phyloP scores from a whole-genome alignment of 2,329 filamentous ascomycete species.

The Huntiella savannae region DNA sequence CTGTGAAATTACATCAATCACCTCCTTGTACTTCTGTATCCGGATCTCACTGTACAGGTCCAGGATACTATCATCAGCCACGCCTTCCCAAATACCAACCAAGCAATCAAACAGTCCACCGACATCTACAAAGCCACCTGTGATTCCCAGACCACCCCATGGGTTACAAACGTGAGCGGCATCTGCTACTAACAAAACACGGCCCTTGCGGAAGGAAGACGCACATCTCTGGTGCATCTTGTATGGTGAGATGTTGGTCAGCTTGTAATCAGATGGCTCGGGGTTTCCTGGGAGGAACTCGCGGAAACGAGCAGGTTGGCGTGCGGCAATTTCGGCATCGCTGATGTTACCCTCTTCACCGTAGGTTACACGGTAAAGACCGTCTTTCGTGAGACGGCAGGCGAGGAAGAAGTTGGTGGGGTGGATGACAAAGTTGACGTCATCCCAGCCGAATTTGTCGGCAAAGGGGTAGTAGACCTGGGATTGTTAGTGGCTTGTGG shows the following conservation, averaged over 20 bases:
- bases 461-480: slow-evolving; percentile 44
- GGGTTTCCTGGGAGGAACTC: slow-evolving; percentile 40
- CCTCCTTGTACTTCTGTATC: slow-evolving; percentile 25
- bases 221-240: slow-evolving; percentile 42
- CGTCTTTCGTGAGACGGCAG: slow-evolving; percentile 37
- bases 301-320: slow-evolving; percentile 29
- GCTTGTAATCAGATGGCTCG: slow-evolving; percentile 35
- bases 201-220: slow-evolving; percentile 35
- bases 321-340: slow-evolving; percentile 12
- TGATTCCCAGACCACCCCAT: slow-evolving; percentile 42
- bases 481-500: background rate
- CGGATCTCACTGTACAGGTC: slow-evolving; percentile 27
- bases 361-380: slow-evolving; percentile 44
- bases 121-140: slow-evolving; percentile 40
- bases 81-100: slow-evolving; percentile 24
- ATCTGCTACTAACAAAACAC: slow-evolving; percentile 38
- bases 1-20: slow-evolving; percentile 25
- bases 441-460: slow-evolving; percentile 29
- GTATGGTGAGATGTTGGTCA: slow-evolving; percentile 39
- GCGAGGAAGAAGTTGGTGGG: slow-evolving; percentile 43
- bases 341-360: slow-evolving; percentile 35
- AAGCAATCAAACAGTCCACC: slow-evolving; percentile 43
- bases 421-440: slow-evolving; percentile 42
- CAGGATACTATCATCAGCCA: slow-evolving; percentile 24
- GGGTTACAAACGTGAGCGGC: slow-evolving; percentile 38